phyloP scores from a whole-genome alignment of 495 filamentous ascomycete species.

The Letharia lupina region DNA sequence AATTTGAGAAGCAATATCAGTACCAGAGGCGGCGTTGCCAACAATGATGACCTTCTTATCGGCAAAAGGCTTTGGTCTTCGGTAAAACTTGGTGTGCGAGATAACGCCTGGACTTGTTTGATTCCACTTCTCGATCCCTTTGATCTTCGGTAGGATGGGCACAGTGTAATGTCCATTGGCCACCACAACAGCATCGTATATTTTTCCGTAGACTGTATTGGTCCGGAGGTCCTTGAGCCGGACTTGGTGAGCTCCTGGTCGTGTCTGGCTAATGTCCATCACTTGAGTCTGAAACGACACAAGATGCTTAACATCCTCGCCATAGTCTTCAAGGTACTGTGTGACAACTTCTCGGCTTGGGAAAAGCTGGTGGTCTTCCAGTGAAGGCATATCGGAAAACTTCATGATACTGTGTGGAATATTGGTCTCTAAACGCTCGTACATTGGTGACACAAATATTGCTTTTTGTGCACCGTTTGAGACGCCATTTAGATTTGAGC shows the following conservation, averaged over 20 bases:
- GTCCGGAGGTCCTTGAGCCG: slow-evolving; percentile 39
- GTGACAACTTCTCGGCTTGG: slow-evolving; percentile 59
- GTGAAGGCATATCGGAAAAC: slow-evolving; percentile 64
- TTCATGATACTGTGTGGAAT: slow-evolving; percentile 77
- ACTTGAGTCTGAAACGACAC: slow-evolving; percentile 55
- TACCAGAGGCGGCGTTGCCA: slow-evolving; percentile 67
- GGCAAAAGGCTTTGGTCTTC: slow-evolving; percentile 49
- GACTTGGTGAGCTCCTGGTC: slow-evolving; percentile 33
- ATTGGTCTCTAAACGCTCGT: slow-evolving; percentile 76
- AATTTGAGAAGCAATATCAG: slow-evolving; percentile 76
- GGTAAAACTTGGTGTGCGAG: slow-evolving; percentile 75
- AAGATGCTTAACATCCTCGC: slow-evolving; percentile 47
- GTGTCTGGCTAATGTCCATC: slow-evolving; percentile 34
- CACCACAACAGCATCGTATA: slow-evolving; percentile 71
- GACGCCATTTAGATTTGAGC: slow-evolving; percentile 10
- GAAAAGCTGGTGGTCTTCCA: slow-evolving; percentile 56
- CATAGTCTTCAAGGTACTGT: slow-evolving; percentile 67
- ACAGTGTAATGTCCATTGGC: slow-evolving; percentile 74
- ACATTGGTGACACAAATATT: slow-evolving; percentile 62
- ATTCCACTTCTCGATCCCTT: slow-evolving; percentile 50
- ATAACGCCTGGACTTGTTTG: slow-evolving; percentile 53
- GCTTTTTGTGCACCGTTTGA: slow-evolving; percentile 28
- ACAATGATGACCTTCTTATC: slow-evolving; percentile 66
- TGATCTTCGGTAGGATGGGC: slow-evolving; percentile 60
- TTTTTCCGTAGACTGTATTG: slow-evolving; percentile 28